Base-by-base conservation (phyloP, 345 rosid species). In the Clarkia xantiana region DNA sequence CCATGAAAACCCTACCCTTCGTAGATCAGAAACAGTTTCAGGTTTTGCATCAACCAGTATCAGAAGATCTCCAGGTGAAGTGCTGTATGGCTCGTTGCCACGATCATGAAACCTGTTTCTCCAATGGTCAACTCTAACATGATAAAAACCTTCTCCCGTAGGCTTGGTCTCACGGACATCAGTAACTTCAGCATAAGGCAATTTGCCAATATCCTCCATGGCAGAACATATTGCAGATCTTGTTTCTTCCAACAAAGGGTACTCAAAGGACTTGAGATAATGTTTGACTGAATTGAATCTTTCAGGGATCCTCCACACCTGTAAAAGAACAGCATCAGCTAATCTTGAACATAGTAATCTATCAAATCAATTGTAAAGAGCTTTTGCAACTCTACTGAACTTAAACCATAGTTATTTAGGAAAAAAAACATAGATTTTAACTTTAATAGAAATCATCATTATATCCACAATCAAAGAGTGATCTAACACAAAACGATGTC, bases 161-260 rank as follows among this genome's bases (percentile, higher is more conserved):
- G 57, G 52, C 36, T 16, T 50, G 38, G 19, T 5, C 47, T 52
- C 47, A 0, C 8, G 1, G 17, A 52, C 22, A 11, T 10, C 44
- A 7, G 25, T 47, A 10, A 69, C 66, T 19, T 62, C 38, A 12
- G 80, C 61, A 51, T 41, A 64, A 10, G 84, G 80, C 4, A 68
- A 67, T 16, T 15, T 16, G 14, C 62, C 62, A 10, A 75, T 60
- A 16, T 14, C 20, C 7, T 75, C 55, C 47, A 75, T 18, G n/a
- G 63, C 38, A 10, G 78, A 75, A 50, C 13, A 14, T 22, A 78
- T 23, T 8, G 38, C 49, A 0, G 69, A 63, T 14, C 81, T 50
- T 1, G 81, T 70, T 59, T 78, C 81, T 23, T 78, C 84, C 54
- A 75, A 43, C 15, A 78, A 39, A 12, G 84, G 77, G 34, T 23